Evolutionary conservation across 495 filamentous ascomycete genomes (phyloP).

Genomic region (Penicillium bialowiezense): DNA sequence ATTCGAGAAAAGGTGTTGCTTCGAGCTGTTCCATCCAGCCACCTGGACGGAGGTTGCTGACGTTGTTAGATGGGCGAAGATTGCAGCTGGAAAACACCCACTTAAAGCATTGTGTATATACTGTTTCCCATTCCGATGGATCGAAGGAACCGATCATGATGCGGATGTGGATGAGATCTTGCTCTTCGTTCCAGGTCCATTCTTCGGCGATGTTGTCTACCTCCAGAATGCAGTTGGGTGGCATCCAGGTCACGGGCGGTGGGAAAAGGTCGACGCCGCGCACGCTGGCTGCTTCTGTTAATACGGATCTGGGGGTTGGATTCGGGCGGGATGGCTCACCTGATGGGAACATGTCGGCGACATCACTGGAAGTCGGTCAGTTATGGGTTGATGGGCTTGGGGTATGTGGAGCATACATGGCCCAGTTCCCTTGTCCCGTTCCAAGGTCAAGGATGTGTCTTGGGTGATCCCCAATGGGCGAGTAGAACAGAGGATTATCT

Average conservation of each 20-base stretch:
- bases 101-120: conserved; percentile 30
- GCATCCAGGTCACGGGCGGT: conserved; percentile 25
- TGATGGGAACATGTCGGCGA: conserved; percentile 20
- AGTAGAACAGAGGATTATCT: conserved; percentile 14
- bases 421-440: conserved; percentile 26
- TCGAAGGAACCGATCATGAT: conserved; percentile 22
- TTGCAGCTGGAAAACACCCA: conserved; percentile 1
- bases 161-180: conserved; percentile 32
- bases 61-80: background rate
- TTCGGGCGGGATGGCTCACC: conserved; percentile 1
- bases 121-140: conserved; percentile 20
- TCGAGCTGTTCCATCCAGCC: conserved; percentile 56
- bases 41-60: conserved; percentile 39
- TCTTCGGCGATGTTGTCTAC: conserved; percentile 28
- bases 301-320: background rate
- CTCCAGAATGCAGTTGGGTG: conserved; percentile 30
- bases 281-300: conserved; percentile 15
- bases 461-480: conserved; percentile 9
- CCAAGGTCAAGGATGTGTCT: conserved; percentile 26
- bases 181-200: conserved; percentile 27
- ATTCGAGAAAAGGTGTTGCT: conserved; percentile 31
- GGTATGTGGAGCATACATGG: conserved; percentile 18
- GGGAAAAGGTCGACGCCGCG: conserved; percentile 22
- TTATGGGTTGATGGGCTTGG: background rate
- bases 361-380: conserved; percentile 17